Conservation (phyloP, 148 eudicot species). For the Heliosperma pusillum region DNA sequence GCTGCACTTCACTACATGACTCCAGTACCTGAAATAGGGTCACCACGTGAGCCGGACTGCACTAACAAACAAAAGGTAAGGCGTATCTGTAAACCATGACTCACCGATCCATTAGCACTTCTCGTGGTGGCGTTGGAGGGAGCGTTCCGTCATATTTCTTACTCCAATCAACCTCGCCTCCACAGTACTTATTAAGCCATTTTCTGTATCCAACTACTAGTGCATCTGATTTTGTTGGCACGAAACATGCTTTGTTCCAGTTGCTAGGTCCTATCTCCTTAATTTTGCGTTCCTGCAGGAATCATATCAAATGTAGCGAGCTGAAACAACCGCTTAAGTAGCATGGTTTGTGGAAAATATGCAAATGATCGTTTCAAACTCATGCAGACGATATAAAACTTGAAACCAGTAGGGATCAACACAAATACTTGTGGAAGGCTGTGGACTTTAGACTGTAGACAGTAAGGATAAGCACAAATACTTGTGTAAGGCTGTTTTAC, state of each 20-base stretch:
- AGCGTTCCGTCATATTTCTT: constrained; percentile 48
- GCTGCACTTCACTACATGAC: constrained; percentile 61
- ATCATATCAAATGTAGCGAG: not conserved
- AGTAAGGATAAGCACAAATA: no score
- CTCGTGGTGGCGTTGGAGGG: constrained; percentile 76
- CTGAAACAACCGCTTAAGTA: no score
- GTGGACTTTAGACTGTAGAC: no score
- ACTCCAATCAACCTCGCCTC: constrained; percentile 65
- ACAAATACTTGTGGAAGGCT: no score
- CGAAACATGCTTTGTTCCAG: constrained; percentile 78
- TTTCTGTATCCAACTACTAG: constrained; percentile 62
- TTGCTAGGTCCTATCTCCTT: constrained; percentile 58
- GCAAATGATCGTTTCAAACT: not conserved
- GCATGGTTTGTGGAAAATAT: not conserved
- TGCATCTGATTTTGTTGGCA: constrained; percentile 81
- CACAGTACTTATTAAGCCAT: constrained; percentile 70
- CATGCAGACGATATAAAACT: not conserved
- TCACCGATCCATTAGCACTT: constrained; percentile 77
- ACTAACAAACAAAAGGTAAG: no score
- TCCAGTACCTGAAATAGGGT: constrained; percentile 56
- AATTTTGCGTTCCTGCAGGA: constrained; percentile 58
- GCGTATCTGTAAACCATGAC: not conserved
- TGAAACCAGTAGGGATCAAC: not conserved
- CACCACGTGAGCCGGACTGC: not conserved
- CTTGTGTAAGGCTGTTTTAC: no score